A percentile compares a stretch with the other conserved stretches of the same genome.
Conservation (phyloP, 2,329 filamentous ascomycete genomes). For the Aspergillus pseudonomiae region DNA sequence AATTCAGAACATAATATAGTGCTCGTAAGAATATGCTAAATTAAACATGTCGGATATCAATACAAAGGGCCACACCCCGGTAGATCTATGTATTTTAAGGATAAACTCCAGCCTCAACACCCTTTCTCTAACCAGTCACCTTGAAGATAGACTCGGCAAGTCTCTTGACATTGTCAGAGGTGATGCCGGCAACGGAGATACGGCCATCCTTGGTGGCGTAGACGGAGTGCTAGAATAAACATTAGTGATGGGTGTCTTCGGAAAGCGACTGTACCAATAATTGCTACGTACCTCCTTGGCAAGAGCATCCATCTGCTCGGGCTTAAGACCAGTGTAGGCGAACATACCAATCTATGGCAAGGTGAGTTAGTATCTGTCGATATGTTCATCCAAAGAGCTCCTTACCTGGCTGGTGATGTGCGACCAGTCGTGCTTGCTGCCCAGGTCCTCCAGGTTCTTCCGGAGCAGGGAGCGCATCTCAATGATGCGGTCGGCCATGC, state of each 20-base stretch:
- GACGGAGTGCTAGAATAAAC: conserved; percentile 71
- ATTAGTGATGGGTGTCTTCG: conserved; percentile 13
- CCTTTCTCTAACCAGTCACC: conserved; percentile 47
- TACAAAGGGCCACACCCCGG: conserved; percentile 18
- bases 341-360: conserved; percentile 87
- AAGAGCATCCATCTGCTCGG: conserved; percentile 87
- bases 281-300: conserved; percentile 71
- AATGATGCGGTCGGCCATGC: conserved; percentile 98
- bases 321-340: conserved; percentile 89
- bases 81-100: conserved; percentile 20
- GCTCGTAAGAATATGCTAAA: conserved; percentile 23
- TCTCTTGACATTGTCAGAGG: conserved; percentile 52
- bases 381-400: neutral
- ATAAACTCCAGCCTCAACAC: conserved; percentile 9
- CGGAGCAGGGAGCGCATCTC: conserved; percentile 94
- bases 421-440: conserved; percentile 96
- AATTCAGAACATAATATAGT: conserved; percentile 8
- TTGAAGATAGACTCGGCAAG: conserved; percentile 56
- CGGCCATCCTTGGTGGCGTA: conserved; percentile 82
- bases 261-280: neutral
- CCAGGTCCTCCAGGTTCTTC: conserved; percentile 90
- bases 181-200: conserved; percentile 55
- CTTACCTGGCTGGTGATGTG: conserved; percentile 87
- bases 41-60: conserved; percentile 27
- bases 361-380: conserved; percentile 6